Percentiles rank a stretch among this genome's conserved stretches.
These are phyloP conservation scores for Trypanosoma brucei DNA, from an alignment of 208 protist species.

Conservation along the genomic window DNA sequence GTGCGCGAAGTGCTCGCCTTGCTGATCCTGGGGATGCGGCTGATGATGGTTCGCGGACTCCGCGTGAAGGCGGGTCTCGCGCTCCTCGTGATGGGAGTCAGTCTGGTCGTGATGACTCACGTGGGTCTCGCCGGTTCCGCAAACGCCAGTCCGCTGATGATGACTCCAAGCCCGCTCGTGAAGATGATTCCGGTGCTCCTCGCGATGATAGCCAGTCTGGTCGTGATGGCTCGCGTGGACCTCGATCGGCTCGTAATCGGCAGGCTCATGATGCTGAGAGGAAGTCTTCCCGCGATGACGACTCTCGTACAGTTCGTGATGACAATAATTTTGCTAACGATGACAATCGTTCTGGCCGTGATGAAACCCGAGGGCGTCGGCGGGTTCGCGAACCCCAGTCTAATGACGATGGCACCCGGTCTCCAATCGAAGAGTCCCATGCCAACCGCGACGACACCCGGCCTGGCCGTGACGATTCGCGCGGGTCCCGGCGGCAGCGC, in stretches of 20 bases:
- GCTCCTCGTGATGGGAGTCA: neutral
- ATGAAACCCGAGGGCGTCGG: conserved; percentile 7
- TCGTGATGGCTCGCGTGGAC: conserved; percentile 8
- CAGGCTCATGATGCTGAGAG: neutral
- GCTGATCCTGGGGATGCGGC: no score
- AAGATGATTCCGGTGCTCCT: conserved; percentile 7
- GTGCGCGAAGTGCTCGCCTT: conserved; percentile 2
- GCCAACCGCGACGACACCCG: neutral
- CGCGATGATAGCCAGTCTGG: neutral
- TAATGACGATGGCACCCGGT: neutral
- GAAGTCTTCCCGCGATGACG: neutral
- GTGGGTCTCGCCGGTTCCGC: neutral
- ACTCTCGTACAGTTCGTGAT: conserved; percentile 2
- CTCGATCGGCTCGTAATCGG: neutral
- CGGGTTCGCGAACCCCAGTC: neutral
- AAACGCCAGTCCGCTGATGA: conserved; percentile 1
- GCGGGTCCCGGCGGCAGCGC: neutral
- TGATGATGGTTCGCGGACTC: no score
- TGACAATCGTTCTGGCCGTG: conserved; percentile 7
- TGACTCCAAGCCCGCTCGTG: neutral
- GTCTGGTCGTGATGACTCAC: conserved; percentile 2
- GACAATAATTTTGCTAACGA: neutral
- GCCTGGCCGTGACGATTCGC: conserved; percentile 3
- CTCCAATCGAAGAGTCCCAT: conserved; percentile 8
- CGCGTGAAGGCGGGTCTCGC: conserved; percentile 4